Evolutionary conservation across 169 alveolate species (phyloP), one percentile per base, ranked within the genome.

Genomic region (Plasmodium vivax): DNA sequence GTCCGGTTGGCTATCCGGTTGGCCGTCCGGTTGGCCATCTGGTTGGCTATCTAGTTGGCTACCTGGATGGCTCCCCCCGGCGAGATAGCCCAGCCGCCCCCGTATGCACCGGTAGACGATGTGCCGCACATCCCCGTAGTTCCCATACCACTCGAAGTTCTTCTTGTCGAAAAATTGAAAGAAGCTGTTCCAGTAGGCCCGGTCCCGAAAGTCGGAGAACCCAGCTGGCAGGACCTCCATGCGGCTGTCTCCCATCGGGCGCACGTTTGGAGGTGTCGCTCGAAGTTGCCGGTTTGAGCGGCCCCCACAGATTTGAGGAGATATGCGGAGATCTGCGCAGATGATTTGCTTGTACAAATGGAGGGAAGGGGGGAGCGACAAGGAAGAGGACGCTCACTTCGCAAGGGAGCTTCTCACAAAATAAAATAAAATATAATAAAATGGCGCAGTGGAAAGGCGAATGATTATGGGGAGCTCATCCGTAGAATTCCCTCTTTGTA

Each of bases 111-210:
- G 81, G 71, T 85, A 85, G 10, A 85, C 41, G 43, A 93, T 84
- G 34, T 68, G 82, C 47, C 93, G 92, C 74, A 93, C 83, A 81
- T 93, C 97, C 45, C 92, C 94, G 68, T 85, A 85, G 32, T 58
- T 91, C 16, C 95, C 95, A 80, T 96, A 96, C 97, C 97, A 96
- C 62, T 96, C 97, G 73, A 96, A 96, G 75, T 95, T 94, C 79
- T 93, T 90, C 41, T 95, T 80, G 58, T 96, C 95, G 12, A 96
- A 94, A 79, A 88, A 77, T 47, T 94, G 91, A 73, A 95, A 96
- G 74, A 96, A 96, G 71, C 85, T 80, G 27, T 94, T 92, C 97
- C 97, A 96, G 82, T 96, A 96, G n/a, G 82, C 87, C 14, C 95
- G 79, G 6, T 56, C 93, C 43, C 97, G 94, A 88, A 96, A 96